Base-by-base conservation (phyloP, 164 flowering plant genomes). In the Piper betle region DNA sequence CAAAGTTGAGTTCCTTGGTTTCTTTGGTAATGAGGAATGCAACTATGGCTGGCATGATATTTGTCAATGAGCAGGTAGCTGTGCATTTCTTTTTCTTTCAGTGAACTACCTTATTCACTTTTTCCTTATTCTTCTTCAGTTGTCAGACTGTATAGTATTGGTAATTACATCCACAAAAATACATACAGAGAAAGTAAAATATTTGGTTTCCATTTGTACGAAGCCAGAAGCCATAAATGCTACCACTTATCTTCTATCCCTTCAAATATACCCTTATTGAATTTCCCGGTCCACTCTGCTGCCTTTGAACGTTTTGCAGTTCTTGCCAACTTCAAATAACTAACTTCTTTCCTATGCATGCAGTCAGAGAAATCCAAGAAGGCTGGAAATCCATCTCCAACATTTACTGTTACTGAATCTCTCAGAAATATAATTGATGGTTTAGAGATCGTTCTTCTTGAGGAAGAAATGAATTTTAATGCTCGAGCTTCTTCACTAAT, bases 351-450 rank as follows among this genome's bases (percentile, higher is more conserved):
- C 55, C 39, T 59, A 46, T 48, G 53, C 62, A 54, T 75, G 71
- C 74, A 92, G 97, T 89, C 97, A 63, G 94, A 93, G 76, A 93
- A 84, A 75, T 93, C 96, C 42, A 93, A 87, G 57, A 85, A 79
- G 66, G 81, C 91, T 69, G 96, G 98, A 66, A 75, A 83, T 72
- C 75, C 69, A 69, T 85, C 93, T 39, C 59, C 90, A 55, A 69
- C 86, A 41, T 74, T 81, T 56, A 66, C 66, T 63, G 59, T 90
- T 52, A 41, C 84, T 38, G 86, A 93, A 39, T 81, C 80, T 64
- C 72, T 93, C 71, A 86, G 73, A 74, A 64, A 75, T 71, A 75
- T 73, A 63, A 52, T 9, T 53, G 83, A 75, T 61, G 55, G 64
- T 69, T 68, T 71, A 19, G 81, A 81, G 17, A 70, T 88, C 60